Percentiles rank a stretch among this genome's conserved stretches.
phyloP scores from a whole-genome alignment of 148 eudicot species.

The Nyssa sinensis region DNA sequence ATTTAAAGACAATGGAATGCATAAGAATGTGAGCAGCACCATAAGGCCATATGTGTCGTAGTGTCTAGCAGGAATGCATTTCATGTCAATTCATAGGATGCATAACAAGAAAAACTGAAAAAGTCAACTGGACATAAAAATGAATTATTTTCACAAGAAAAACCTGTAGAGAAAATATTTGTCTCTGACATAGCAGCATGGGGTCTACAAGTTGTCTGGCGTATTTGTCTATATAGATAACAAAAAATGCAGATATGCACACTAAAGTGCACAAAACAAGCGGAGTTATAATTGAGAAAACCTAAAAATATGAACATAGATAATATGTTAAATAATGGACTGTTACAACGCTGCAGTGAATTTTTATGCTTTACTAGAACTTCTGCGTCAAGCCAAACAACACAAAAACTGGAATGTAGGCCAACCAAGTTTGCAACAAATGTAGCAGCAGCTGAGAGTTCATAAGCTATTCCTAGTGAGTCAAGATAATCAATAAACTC shows the following conservation, averaged over 20 bases:
- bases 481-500: too few species aligned
- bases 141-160: not conserved
- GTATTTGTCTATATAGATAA: too few species aligned
- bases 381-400: too few species aligned
- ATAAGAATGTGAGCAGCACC: constrained; percentile 1
- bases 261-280: not conserved
- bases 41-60: not conserved
- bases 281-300: not conserved
- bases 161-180: not conserved
- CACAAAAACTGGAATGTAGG: too few species aligned
- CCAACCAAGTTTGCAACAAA: too few species aligned
- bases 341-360: too few species aligned
- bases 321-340: too few species aligned
- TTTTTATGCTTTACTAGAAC: too few species aligned
- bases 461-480: too few species aligned
- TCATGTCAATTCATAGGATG: not conserved
- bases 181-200: not conserved
- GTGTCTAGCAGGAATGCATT: not conserved
- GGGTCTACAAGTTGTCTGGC: not conserved
- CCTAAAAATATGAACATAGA: not conserved
- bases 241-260: not conserved
- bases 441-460: too few species aligned
- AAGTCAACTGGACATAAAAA: not conserved
- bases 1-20: constrained; percentile 9
- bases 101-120: too few species aligned